A percentile compares a stretch with the other conserved stretches of the same genome.
phyloP scores from a whole-genome alignment of 768 basidiomycete genomes.

The Boletus tylopilopsis region DNA sequence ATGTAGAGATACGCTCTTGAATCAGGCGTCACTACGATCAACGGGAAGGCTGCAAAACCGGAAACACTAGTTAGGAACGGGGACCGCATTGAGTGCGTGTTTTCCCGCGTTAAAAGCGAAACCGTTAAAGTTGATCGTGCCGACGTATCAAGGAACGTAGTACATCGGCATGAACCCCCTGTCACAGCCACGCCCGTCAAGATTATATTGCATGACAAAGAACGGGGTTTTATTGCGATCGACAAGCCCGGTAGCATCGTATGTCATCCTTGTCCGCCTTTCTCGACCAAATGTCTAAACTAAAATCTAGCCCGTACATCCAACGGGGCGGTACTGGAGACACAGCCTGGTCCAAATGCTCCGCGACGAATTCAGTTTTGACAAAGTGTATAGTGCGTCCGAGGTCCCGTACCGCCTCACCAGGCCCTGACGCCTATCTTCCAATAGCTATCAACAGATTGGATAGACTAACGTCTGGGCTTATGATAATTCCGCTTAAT shows the following conservation, averaged over 20 bases:
- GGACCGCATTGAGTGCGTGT: slow-evolving; percentile 81
- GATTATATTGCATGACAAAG: slow-evolving; percentile 71
- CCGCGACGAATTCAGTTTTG: slow-evolving; percentile 75
- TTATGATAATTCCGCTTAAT: slow-evolving; percentile 89
- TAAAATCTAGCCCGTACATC: slow-evolving; percentile 73
- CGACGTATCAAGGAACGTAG: slow-evolving; percentile 63
- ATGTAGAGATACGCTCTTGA: slow-evolving; percentile 67
- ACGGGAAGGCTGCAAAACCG: slow-evolving; percentile 80
- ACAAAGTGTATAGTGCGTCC: slow-evolving; percentile 77
- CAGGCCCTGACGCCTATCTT: not conserved
- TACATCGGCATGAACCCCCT: slow-evolving; percentile 96
- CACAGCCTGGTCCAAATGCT: slow-evolving; percentile 89
- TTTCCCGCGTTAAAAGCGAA: not conserved
- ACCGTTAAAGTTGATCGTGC: not conserved
- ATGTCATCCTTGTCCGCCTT: slow-evolving; percentile 36
- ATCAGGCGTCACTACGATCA: slow-evolving; percentile 92
- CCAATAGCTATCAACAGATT: slow-evolving; percentile 86
- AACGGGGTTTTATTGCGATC: slow-evolving; percentile 84
- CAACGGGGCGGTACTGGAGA: slow-evolving; percentile 84
- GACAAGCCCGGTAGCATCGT: slow-evolving; percentile 98
- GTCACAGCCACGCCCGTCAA: slow-evolving; percentile 81
- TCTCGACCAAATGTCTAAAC: not conserved
- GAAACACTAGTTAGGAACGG: slow-evolving; percentile 80
- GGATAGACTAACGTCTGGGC: slow-evolving; percentile 89
- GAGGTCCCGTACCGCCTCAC: not conserved